phyloP scores from a whole-genome alignment of 768 basidiomycete species.

The Mycena polygramma region DNA sequence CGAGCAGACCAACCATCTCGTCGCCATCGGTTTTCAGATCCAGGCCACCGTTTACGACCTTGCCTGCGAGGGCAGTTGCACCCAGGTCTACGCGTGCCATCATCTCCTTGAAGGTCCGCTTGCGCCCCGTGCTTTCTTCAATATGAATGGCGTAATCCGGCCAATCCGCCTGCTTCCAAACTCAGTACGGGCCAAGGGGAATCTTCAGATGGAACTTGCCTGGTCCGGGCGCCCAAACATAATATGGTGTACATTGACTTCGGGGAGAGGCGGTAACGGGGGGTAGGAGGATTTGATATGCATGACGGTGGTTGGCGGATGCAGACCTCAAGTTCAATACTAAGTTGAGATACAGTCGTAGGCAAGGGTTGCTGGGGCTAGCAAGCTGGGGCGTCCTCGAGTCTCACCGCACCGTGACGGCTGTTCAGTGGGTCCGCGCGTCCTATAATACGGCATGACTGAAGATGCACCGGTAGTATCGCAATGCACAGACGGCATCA shows the following conservation, averaged over 20 bases:
- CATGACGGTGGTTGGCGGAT: constrained; percentile 57
- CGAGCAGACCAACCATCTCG: constrained; percentile 80
- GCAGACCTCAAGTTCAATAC: no score
- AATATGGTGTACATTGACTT: constrained; percentile 67
- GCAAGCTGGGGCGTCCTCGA: no score
- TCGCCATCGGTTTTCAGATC: constrained; percentile 60
- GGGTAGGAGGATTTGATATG: constrained; percentile 70
- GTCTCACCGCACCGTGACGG: no score
- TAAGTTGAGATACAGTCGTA: no score
- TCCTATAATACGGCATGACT: no score
- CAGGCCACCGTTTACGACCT: constrained; percentile 65
- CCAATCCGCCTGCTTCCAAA: constrained; percentile 51
- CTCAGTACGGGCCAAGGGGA: neutral
- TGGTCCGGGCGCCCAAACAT: constrained; percentile 70
- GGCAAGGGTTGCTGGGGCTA: no score
- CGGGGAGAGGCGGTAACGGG: constrained; percentile 61
- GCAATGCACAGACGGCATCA: no score
- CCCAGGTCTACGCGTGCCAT: constrained; percentile 63
- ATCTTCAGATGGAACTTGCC: neutral
- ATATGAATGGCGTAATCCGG: constrained; percentile 69
- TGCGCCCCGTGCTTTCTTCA: constrained; percentile 65
- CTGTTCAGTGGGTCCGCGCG: no score
- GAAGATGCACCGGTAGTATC: no score
- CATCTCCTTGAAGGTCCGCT: constrained; percentile 62
- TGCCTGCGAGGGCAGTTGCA: constrained; percentile 68